Base-by-base conservation (phyloP, 2,329 filamentous ascomycete genomes). In the Furcasterigmium furcatum region DNA sequence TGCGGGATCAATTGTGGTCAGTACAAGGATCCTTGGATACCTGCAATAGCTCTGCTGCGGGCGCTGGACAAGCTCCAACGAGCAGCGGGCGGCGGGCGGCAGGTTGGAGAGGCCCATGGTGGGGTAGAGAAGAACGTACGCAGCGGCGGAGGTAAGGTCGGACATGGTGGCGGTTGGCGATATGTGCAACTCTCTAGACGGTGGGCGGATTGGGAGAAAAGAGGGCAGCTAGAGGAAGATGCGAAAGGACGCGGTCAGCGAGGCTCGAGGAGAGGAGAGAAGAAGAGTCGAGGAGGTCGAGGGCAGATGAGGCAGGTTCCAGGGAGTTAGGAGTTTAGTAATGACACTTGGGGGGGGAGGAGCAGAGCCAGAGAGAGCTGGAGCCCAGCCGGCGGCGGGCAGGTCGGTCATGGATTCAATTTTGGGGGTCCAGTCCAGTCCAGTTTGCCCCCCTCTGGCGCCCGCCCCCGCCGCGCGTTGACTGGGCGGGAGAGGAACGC, bases 1-100 rank as follows among this genome's bases (percentile, higher is more conserved):
- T 95, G 67, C 56, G 41, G 43, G 45, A 40, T 45, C 45, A 45
- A 52, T 24, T 40, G 25, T 27, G 10, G 22, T 29, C 32, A 36
- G 38, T 10, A 16, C 41, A 42, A 32, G 18, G 16, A 30, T 9
- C 9, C 16, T 36, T 18, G 8, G n/a, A 20, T 10, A 7, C n/a
- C 10, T 19, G n/a, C 16, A 10, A 19, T 16, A 36, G 34, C 12
- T 18, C 13, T 35, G 34, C 19, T 12, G 35, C 22, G 25, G n/a
- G 21, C 24, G 34, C n/a, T 19, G 34, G 12, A 39, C 38, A 27
- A 24, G 34, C 34, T 43, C 43, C 16, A 30, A 12, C 12, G 34
- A 36, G n/a, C 34, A 36, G 16, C 8, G 30, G 32, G n/a, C n/a
- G n/a, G 18, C n/a, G 18, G 25, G 9, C 9, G n/a, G 30, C 39